Evolutionary conservation across 2,329 filamentous ascomycete species (phyloP), one percentile per base, ranked within the genome.

Genomic region (Aphanoascus verrucosus): DNA sequence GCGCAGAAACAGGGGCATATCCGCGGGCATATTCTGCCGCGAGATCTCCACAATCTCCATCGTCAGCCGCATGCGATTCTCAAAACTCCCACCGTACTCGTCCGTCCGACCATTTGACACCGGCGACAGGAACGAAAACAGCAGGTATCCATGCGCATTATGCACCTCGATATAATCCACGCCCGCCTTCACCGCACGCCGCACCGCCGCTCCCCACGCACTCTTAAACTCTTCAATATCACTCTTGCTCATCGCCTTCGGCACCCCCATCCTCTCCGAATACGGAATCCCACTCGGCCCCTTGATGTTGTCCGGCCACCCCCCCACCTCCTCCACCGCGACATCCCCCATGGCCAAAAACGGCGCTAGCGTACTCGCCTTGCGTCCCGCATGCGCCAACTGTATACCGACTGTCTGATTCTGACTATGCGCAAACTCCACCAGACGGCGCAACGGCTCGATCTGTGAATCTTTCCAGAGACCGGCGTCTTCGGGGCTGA

Each of bases 381-480:
- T 86, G 53, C 83, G 74, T 1, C 88, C 88, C 0, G 86, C 86
- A 63, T 93, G 87, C 1, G 73, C 84, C 2, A 93, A 77, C 72
- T 94, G 88, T 59, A 91, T 84, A 55, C 77, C 86, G 49, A 85
- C 80, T 60, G 84, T 82, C 63, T 87, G 82, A 62, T 75, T 76
- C 67, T 91, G 58, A 44, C 58, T 58, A 53, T 65, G 64, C 2
- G 59, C 62, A 43, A 65, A 65, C 41, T 66, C 63, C 37, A 64
- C 62, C n/a, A 65, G 59, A 3, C 60, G 57, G 40, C 57, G 54
- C 31, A 64, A 38, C 1, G 63, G 63, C 31, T 58, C 57, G 56
- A 90, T 84, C 67, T 96, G 90, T 34, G 78, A 81, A 67, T 95
- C 90, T 57, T 85, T 77, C 90, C 89, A 96, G 6, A 96, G 71